A percentile compares a stretch with the other conserved stretches of the same genome.
Conservation (phyloP, 805 yeast species). For the Saccharomycopsis malanga region DNA sequence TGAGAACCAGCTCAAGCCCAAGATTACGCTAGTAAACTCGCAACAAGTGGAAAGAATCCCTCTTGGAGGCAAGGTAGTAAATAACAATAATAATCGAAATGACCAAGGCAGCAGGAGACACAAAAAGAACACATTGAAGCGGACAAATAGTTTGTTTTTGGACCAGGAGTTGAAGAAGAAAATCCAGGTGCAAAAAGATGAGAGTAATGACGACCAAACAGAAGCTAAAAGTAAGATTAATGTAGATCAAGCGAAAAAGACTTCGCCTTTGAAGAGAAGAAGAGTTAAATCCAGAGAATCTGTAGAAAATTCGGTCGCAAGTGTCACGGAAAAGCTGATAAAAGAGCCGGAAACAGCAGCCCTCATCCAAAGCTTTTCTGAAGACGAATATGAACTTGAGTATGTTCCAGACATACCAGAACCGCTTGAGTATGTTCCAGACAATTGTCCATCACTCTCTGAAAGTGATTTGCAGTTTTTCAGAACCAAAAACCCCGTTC, state of each 20-base stretch:
- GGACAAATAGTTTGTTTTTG: conserved; percentile 12
- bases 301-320: too few relatives aligned
- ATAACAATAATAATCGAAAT: background rate
- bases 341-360: background rate
- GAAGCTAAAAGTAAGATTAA: background rate
- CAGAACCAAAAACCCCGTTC: conserved; percentile 20
- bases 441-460: conserved; percentile 36
- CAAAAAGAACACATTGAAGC: conserved; percentile 11
- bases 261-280: conserved; percentile 8
- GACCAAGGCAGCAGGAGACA: background rate
- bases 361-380: conserved; percentile 25
- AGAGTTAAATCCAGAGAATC: background rate
- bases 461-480: conserved; percentile 28
- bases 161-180: conserved; percentile 16
- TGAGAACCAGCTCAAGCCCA: conserved; percentile 2
- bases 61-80: conserved; percentile 13
- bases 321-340: background rate
- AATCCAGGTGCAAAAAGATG: conserved; percentile 20
- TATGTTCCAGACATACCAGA: conserved; percentile 34
- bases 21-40: background rate
- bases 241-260: background rate
- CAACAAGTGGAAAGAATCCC: conserved; percentile 10
- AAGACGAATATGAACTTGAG: conserved; percentile 38
- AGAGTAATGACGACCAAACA: too few relatives aligned
- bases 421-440: conserved; percentile 39